These are phyloP conservation scores for Nitzschia putrida DNA, from an alignment of 108 stramenopile genomes.

Conservation along the genomic window DNA sequence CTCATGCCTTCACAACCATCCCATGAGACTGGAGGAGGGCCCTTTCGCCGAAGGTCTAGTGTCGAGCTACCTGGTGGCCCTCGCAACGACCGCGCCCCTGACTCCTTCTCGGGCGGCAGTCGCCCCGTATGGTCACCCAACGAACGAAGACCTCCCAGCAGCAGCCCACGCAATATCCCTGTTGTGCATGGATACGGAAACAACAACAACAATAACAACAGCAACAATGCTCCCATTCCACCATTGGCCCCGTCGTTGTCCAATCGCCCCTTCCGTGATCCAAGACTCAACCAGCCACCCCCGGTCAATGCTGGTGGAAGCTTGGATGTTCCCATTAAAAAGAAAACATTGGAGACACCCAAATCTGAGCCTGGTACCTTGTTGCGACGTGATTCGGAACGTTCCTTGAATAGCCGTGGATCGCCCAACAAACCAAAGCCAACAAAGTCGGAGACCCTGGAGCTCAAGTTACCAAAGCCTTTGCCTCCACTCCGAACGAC, in stretches of 20 bases:
- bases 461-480: neutral
- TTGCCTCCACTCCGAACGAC: slow-evolving; percentile 24
- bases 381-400: too few relatives aligned
- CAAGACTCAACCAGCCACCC: too few relatives aligned
- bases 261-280: too few relatives aligned
- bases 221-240: neutral
- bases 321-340: too few relatives aligned
- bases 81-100: slow-evolving; percentile 3
- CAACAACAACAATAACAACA: neutral
- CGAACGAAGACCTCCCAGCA: slow-evolving; percentile 1
- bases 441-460: too few relatives aligned
- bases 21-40: neutral
- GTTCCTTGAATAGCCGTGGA: too few relatives aligned
- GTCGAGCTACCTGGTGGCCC: neutral
- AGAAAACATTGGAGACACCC: too few relatives aligned
- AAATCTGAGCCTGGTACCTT: too few relatives aligned
- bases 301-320: too few relatives aligned
- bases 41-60: too few relatives aligned
- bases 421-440: too few relatives aligned
- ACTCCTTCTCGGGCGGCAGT: neutral
- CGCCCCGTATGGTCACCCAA: neutral
- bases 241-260: slow-evolving; percentile 6
- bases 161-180: neutral
- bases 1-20: slow-evolving; percentile 13
- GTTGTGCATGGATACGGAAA: neutral